Base-by-base conservation (phyloP, 345 rosid genomes). In the Turritis glabra region DNA sequence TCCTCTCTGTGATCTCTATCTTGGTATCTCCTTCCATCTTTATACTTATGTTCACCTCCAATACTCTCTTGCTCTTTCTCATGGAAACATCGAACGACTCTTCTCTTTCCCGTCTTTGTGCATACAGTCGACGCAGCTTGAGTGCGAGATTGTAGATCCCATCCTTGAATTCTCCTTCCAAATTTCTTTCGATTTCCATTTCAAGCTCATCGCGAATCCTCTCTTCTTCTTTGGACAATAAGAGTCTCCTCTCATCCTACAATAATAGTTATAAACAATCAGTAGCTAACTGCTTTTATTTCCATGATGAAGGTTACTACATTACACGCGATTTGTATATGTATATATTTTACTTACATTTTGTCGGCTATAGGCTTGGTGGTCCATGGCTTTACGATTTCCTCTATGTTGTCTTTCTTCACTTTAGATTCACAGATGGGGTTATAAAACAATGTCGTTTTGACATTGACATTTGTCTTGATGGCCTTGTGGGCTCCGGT, bases 161-260 rank as follows among this genome's bases (percentile, higher is more conserved):
- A 40, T 83, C 95, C 59, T 90, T 93, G 51, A 93, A 84, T 66
- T 89, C 97, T 38, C 84, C 87, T 83, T 93, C 98, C 82, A 93
- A 77, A 65, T 83, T 80, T 56, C 74, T 85, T 59, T 93, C 97
- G 5, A 87, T 84, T 7, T 90, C 93, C 64, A 29, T 73, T 64
- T 90, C 97, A 3, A 90, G 90, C 84, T 93, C 90, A 1, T 79
- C 79, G 1, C 89, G 80, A n/a, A 90, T 84, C 81, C 81, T 85
- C 71, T 68, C 46, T 75, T 90, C 97, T 76, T 89, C 85, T 52
- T 71, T 80, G 1, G 83, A 71, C 77, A 79, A 73, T 12, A 50
- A 43, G 2, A 72, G 38, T 13, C 52, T 69, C 38, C 61, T 60
- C 33, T 70, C 61, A 17, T 69, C 72, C 80, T 77, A 30, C 68